phyloP scores from a whole-genome alignment of 768 basidiomycete species.

The Rhizopogon vesiculosus region DNA sequence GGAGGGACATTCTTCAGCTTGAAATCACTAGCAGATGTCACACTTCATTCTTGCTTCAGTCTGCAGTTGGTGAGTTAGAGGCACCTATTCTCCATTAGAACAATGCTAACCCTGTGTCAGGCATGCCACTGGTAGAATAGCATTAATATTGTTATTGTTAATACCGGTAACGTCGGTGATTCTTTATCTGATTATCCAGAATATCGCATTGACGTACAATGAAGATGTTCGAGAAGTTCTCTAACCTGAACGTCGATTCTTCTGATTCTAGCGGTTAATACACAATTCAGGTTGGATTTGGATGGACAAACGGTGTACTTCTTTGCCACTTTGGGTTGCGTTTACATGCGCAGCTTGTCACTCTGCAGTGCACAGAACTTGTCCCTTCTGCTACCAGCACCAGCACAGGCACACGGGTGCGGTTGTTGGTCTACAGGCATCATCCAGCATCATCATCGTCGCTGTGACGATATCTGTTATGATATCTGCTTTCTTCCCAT shows the following conservation, averaged over 20 bases:
- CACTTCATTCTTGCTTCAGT: conserved; percentile 50
- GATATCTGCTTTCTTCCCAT: neutral
- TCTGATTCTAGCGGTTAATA: conserved; percentile 85
- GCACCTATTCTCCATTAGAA: neutral
- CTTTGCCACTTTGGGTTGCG: conserved; percentile 77
- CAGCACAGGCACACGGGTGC: conserved; percentile 7
- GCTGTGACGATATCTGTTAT: conserved; percentile 1
- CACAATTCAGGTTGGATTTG: conserved; percentile 81
- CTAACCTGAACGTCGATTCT: conserved; percentile 69
- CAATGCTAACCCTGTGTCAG: conserved; percentile 29
- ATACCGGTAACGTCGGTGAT: conserved; percentile 69
- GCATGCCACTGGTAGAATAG: conserved; percentile 86
- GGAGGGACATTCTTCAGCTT: conserved; percentile 58
- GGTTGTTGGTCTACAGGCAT: neutral
- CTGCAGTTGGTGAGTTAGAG: conserved; percentile 73
- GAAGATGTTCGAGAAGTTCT: conserved; percentile 90
- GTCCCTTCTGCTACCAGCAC: conserved; percentile 2
- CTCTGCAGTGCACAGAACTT: conserved; percentile 58
- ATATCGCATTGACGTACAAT: neutral
- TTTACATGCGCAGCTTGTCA: conserved; percentile 53
- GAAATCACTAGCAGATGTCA: conserved; percentile 85
- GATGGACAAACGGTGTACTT: conserved; percentile 84
- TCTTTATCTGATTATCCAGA: neutral
- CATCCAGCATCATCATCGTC: neutral
- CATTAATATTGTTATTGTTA: conserved; percentile 28